Conservation (phyloP, 331 rosid species). For the Dryas integrifolia region DNA sequence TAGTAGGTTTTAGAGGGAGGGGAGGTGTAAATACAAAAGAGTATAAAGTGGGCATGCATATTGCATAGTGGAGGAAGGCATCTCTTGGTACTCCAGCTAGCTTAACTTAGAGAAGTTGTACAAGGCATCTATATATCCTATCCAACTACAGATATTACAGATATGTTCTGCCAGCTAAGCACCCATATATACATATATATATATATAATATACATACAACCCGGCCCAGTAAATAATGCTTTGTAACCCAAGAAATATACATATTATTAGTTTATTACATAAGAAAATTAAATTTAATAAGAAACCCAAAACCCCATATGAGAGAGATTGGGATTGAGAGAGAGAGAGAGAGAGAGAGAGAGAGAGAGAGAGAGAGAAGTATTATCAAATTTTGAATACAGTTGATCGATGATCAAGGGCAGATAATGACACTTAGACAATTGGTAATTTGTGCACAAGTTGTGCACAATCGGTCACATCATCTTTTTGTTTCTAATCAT, state of each 20-base stretch:
- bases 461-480: slow-evolving; percentile 1
- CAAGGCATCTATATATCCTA: slow-evolving; percentile 43
- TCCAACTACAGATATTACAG: slow-evolving; percentile 18
- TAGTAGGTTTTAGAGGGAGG: background rate
- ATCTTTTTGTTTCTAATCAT: background rate
- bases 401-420: background rate
- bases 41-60: slow-evolving; percentile 19
- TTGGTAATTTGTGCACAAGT: background rate
- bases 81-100: slow-evolving; percentile 35
- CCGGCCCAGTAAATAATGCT: slow-evolving; percentile 15
- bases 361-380: no score
- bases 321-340: no score
- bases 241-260: slow-evolving; percentile 28
- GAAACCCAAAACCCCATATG: no score
- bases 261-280: no score
- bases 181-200: background rate
- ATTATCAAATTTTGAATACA: background rate
- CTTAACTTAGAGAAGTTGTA: slow-evolving; percentile 26
- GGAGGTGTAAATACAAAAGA: slow-evolving; percentile 40
- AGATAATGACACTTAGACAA: background rate
- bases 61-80: slow-evolving; percentile 48
- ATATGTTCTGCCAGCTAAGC: slow-evolving; percentile 42
- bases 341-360: no score
- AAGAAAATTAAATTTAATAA: no score
- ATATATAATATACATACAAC: background rate